phyloP scores from a whole-genome alignment of 2,329 filamentous ascomycete species.

The Domatiomyces globalis region DNA sequence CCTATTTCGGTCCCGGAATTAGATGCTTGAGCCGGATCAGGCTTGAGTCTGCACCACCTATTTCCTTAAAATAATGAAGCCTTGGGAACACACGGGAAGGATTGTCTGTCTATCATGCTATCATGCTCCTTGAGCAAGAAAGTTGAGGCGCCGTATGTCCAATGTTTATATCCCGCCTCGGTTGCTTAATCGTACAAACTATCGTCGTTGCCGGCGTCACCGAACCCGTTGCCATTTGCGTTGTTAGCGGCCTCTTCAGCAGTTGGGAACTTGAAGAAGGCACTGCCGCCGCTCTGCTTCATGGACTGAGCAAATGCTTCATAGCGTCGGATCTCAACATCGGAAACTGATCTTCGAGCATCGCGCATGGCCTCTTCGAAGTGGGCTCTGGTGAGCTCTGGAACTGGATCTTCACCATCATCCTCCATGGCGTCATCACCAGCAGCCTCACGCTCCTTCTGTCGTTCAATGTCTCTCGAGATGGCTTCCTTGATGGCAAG shows the following conservation, averaged over 20 bases:
- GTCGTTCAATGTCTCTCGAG: constrained; percentile 69
- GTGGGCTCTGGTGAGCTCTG: constrained; percentile 87
- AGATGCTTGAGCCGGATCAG: too few species aligned
- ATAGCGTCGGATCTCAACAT: constrained; percentile 95
- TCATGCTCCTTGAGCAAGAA: neutral
- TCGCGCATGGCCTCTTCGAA: constrained; percentile 98
- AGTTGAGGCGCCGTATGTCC: too few species aligned
- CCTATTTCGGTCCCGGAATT: too few species aligned
- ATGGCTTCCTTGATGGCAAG: constrained; percentile 98
- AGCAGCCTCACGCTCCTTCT: constrained; percentile 74
- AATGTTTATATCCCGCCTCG: too few species aligned
- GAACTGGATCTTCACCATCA: constrained; percentile 75
- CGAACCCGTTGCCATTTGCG: constrained; percentile 46
- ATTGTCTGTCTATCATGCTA: neutral
- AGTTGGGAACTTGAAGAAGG: constrained; percentile 92
- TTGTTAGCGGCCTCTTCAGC: constrained; percentile 41
- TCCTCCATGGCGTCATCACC: constrained; percentile 70
- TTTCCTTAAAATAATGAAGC: too few species aligned
- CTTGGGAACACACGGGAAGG: too few species aligned
- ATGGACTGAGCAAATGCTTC: constrained; percentile 97
- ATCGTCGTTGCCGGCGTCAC: constrained; percentile 83
- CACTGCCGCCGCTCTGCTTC: constrained; percentile 93
- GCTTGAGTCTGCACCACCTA: too few species aligned
- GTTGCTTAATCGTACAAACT: constrained; percentile 77
- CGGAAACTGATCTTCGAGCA: constrained; percentile 82